Conservation (phyloP, 2,329 filamentous ascomycete species). For the Neurospora sp. region DNA sequence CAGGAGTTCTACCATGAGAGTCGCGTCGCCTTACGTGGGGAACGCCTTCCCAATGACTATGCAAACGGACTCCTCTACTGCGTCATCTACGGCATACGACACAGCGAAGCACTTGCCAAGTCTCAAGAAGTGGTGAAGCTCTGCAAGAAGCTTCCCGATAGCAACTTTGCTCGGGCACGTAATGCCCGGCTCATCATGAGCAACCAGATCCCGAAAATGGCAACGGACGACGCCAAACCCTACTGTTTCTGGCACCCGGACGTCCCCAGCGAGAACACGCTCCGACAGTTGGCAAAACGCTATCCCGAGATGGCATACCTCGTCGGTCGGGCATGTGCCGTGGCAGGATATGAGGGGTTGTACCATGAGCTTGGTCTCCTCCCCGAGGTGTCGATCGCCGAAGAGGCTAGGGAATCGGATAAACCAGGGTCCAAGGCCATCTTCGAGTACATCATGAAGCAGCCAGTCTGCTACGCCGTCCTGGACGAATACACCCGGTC, state of each 20-base stretch:
- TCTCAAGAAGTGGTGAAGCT: neutral
- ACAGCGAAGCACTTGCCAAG: neutral
- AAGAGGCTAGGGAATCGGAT: conserved; percentile 6
- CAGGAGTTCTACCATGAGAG: neutral
- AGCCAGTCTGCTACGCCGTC: conserved; percentile 20
- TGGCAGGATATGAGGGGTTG: conserved; percentile 26
- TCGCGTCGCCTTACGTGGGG: neutral
- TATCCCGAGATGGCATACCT: conserved; percentile 27
- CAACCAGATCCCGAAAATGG: conserved; percentile 7
- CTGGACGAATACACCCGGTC: conserved; percentile 28
- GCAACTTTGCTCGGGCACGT: neutral
- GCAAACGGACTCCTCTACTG: neutral
- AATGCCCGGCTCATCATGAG: conserved; percentile 11
- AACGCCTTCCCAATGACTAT: neutral
- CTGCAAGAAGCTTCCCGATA: neutral
- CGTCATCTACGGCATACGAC: neutral
- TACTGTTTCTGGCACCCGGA: conserved; percentile 11
- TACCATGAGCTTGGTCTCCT: conserved; percentile 15
- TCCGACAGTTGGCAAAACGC: conserved; percentile 20
- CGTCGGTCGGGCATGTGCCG: conserved; percentile 28
- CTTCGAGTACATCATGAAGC: conserved; percentile 22
- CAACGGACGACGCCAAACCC: neutral
- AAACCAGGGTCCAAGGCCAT: conserved; percentile 13
- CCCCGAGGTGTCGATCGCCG: conserved; percentile 8
- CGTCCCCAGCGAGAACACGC: conserved; percentile 22